Conservation (phyloP, 2,329 filamentous ascomycete genomes). For the Penicillium occitanis region DNA sequence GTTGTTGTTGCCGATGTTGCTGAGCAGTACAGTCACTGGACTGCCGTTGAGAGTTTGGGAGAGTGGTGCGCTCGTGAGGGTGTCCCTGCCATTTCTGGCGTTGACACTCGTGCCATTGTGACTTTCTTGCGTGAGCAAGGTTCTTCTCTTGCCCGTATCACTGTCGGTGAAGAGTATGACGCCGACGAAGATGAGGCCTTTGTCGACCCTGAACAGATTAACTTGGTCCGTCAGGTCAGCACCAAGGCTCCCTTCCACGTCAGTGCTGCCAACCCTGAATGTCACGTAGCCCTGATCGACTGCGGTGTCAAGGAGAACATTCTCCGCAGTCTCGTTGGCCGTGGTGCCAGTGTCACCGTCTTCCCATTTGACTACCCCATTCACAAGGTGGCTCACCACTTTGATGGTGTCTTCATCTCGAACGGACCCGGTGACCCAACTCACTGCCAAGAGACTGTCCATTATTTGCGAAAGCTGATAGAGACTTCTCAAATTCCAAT, state of each 20-base stretch:
- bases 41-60: constrained; percentile 87
- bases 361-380: constrained; percentile 98
- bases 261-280: constrained; percentile 75
- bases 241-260: constrained; percentile 98
- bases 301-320: constrained; percentile 99
- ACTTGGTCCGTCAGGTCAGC: constrained; percentile 92
- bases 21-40: constrained; percentile 96
- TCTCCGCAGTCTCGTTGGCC: constrained; percentile 85
- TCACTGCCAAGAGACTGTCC: constrained; percentile 90
- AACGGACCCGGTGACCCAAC: constrained; percentile 98
- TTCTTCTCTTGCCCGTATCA: constrained; percentile 91
- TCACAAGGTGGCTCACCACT: constrained; percentile 96
- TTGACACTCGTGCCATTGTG: constrained; percentile 95
- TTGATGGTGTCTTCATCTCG: constrained; percentile 98
- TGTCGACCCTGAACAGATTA: constrained; percentile 92
- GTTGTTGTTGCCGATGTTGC: constrained; percentile 95
- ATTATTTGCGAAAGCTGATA: constrained; percentile 88
- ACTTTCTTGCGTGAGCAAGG: constrained; percentile 94
- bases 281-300: constrained; percentile 92
- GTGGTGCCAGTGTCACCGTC: constrained; percentile 87
- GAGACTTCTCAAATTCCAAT: constrained; percentile 86
- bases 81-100: constrained; percentile 91
- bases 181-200: constrained; percentile 97
- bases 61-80: constrained; percentile 97
- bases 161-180: constrained; percentile 96